These are phyloP conservation scores for Trametes coccinea DNA, from an alignment of 768 basidiomycete genomes.

Conservation along the genomic window DNA sequence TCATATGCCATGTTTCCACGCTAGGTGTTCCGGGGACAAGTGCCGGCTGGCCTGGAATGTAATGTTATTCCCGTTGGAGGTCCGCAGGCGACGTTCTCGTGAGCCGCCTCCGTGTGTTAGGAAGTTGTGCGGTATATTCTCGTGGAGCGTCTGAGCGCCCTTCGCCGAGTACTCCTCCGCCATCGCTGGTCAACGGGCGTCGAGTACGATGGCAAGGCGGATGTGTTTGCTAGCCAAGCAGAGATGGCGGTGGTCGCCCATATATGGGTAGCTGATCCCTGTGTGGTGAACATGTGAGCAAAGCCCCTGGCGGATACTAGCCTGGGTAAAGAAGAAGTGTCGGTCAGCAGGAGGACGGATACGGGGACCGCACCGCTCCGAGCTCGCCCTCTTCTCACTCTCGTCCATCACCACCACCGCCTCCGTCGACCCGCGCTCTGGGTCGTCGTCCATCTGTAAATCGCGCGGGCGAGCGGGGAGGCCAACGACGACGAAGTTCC, in stretches of 20 bases:
- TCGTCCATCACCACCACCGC: not conserved
- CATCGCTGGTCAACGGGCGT: no score
- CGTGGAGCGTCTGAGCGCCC: not conserved
- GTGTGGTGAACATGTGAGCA: constrained; percentile 12
- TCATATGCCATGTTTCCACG: constrained; percentile 17
- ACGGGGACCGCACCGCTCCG: not conserved
- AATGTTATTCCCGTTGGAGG: constrained; percentile 2
- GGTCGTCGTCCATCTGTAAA: not conserved
- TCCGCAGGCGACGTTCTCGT: constrained; percentile 3
- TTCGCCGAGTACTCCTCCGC: not conserved
- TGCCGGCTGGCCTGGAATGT: constrained; percentile 15
- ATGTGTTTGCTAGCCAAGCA: not conserved
- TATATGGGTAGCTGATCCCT: constrained; percentile 3
- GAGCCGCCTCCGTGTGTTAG: constrained; percentile 16
- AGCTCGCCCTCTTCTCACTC: not conserved
- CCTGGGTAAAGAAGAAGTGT: constrained; percentile 16
- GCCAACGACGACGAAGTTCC: not conserved
- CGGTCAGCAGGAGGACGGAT: not conserved
- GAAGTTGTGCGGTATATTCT: constrained; percentile 6
- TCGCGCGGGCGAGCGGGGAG: constrained; percentile 2
- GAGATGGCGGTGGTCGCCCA: not conserved
- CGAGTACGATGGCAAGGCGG: not conserved
- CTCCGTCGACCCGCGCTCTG: not conserved
- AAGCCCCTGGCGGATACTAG: not conserved
- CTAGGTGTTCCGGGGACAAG: constrained; percentile 10